phyloP scores from a whole-genome alignment of 2,329 filamentous ascomycete species.

The Pseudogymnoascus sp. region DNA sequence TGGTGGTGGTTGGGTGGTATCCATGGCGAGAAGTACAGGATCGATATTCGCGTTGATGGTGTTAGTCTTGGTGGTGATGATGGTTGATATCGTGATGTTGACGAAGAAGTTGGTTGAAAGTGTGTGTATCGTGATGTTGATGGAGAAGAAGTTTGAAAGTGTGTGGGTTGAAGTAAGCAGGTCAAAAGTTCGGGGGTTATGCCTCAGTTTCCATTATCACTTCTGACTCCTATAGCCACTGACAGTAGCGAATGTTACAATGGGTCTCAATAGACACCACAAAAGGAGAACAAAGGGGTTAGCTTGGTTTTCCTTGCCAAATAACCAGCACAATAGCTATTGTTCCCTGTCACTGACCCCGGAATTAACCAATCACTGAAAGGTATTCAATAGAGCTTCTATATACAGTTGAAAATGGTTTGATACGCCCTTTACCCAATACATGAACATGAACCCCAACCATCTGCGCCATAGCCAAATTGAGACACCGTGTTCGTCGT shows the following conservation, averaged over 20 bases:
- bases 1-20: no score
- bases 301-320: background rate
- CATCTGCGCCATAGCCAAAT: background rate
- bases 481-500: background rate
- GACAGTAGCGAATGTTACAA: background rate
- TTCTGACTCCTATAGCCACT: background rate
- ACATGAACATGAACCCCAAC: background rate
- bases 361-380: conserved; percentile 1
- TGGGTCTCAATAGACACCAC: background rate
- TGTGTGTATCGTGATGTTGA: background rate
- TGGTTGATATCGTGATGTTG: background rate
- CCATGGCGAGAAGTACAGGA: background rate
- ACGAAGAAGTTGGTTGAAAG: background rate
- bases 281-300: background rate
- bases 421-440: background rate
- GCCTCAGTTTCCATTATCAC: background rate
- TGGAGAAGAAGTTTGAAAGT: background rate
- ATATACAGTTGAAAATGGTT: background rate
- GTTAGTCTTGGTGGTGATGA: background rate
- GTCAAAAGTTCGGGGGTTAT: background rate
- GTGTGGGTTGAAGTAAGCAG: background rate
- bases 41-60: background rate
- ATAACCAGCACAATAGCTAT: background rate
- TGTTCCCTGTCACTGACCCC: background rate
- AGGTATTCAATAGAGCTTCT: background rate